Percentiles rank a stretch among this genome's conserved stretches.
phyloP scores from a whole-genome alignment of 345 rosid genomes.

The Acer yangbiense region DNA sequence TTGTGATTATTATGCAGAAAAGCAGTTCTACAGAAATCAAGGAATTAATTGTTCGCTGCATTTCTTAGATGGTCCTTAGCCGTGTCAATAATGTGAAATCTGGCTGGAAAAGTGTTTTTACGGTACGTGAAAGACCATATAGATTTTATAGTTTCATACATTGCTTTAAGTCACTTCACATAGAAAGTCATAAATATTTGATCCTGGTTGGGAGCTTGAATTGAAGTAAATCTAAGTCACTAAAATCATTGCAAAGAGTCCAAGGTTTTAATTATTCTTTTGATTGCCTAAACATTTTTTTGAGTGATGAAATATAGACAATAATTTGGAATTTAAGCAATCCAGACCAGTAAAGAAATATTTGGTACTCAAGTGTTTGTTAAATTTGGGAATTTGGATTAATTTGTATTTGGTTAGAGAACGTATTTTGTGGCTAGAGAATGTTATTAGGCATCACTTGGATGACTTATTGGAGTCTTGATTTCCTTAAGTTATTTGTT shows the following conservation, averaged over 20 bases:
- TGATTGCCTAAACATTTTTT: not conserved
- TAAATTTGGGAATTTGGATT: no score
- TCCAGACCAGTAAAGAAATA: not conserved
- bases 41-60: slow-evolving; percentile 88
- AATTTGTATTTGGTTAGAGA: no score
- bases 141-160: slow-evolving; percentile 13
- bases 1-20: slow-evolving; percentile 93
- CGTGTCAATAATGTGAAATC: slow-evolving; percentile 92
- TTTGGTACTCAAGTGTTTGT: not conserved
- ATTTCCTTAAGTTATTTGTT: not conserved
- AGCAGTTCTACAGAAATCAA: slow-evolving; percentile 82
- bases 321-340: not conserved
- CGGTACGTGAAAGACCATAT: slow-evolving; percentile 47
- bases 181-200: slow-evolving; percentile 5
- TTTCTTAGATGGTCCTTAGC: slow-evolving; percentile 96
- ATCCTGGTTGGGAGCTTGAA: not conserved
- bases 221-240: not conserved
- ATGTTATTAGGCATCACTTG: not conserved
- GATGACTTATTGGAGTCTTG: not conserved
- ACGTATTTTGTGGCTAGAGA: no score
- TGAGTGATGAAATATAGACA: not conserved
- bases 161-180: not conserved
- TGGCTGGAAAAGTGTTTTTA: slow-evolving; percentile 98
- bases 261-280: not conserved
- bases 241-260: not conserved